A percentile compares a stretch with the other conserved stretches of the same genome.
phyloP scores from a whole-genome alignment of 2,329 filamentous ascomycete species.

The Pseudocercospora fuligena region DNA sequence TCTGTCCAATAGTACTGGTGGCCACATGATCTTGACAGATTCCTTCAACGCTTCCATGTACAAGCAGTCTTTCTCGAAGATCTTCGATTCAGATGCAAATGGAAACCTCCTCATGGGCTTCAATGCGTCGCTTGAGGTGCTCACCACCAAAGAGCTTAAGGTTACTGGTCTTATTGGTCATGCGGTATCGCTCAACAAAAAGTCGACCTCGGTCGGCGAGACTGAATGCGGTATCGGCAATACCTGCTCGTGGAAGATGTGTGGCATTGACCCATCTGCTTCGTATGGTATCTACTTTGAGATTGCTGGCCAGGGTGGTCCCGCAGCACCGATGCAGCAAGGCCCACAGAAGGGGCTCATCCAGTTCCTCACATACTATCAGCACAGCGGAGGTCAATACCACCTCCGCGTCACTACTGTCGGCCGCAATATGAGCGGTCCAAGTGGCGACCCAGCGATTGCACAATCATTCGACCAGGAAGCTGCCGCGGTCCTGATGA shows the following conservation, averaged over 20 bases:
- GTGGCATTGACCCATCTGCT: constrained; percentile 89
- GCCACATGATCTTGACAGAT: constrained; percentile 97
- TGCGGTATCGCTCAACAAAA: constrained; percentile 96
- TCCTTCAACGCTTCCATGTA: constrained; percentile 99
- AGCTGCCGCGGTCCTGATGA: constrained; percentile 96
- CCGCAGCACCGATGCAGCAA: constrained; percentile 75
- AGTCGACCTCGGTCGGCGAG: constrained; percentile 94
- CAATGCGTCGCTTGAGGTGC: constrained; percentile 91
- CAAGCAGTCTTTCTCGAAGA: constrained; percentile 94
- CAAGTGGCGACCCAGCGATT: constrained; percentile 90
- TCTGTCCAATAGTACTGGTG: constrained; percentile 91
- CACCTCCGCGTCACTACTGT: constrained; percentile 95
- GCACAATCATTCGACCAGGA: constrained; percentile 98
- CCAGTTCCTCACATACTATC: constrained; percentile 98
- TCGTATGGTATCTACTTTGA: constrained; percentile 98
- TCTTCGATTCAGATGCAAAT: constrained; percentile 95
- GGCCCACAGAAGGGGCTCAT: constrained; percentile 92
- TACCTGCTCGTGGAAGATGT: constrained; percentile 99
- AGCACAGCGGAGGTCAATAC: constrained; percentile 94
- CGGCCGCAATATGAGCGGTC: constrained; percentile 86
- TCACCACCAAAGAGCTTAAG: constrained; percentile 98
- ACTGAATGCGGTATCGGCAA: constrained; percentile 98
- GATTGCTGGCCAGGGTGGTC: constrained; percentile 90
- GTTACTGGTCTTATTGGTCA: constrained; percentile 97
- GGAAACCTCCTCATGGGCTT: constrained; percentile 98